Base-by-base conservation (phyloP, 2,329 filamentous ascomycete species). In the Xylariaceae sp. region DNA sequence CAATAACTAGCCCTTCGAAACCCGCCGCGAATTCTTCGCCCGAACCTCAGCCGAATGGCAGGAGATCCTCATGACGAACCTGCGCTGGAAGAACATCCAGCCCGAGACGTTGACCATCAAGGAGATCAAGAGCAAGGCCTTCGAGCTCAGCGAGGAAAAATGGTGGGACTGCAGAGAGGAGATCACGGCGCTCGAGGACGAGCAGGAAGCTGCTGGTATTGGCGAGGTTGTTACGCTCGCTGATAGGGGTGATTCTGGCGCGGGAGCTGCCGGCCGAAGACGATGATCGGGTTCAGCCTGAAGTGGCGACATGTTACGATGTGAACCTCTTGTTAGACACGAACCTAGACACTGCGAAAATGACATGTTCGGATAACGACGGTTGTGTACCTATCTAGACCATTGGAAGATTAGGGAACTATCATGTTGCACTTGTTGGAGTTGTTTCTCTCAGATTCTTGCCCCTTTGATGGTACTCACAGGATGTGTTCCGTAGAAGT, bases 81-180 rank as follows among this genome's bases (percentile, higher is more conserved):
- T 94, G 60, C 83, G 86, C 62, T 86, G 84, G 77, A 87, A 86
- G 73, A 83, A 83, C 39, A 78, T 85, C 50, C 82, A 86, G 64
- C 82, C 83, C 2, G 88, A 89, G 73, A 81, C 85, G 47, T 81
- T 90, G 64, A 80, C 85, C 0, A 79, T 95, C 70, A 99, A 99
- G 79, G 94, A 97, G 77, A 86, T 97, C 69, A 92, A 96, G 73
- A 88, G 92, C 69, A 87, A 86, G 72, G 94, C 92, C 1, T 99
- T 97, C 73, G 88, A 91, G 71, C 82, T 91, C 64, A 92, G 92
- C 47, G 94, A 99, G 75, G 89, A 92, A 76, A 96, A 96, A 74
- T 99, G 94, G 94, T 99, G 94, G 94, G 94, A 97, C 79, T 92
- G 88, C 72, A 84, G 94, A 68, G 94, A 99, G 77, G 93, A 97